These are phyloP conservation scores for Hypomontagnella monticulosa DNA, from an alignment of 495 filamentous ascomycete species.

Conservation along the genomic window DNA sequence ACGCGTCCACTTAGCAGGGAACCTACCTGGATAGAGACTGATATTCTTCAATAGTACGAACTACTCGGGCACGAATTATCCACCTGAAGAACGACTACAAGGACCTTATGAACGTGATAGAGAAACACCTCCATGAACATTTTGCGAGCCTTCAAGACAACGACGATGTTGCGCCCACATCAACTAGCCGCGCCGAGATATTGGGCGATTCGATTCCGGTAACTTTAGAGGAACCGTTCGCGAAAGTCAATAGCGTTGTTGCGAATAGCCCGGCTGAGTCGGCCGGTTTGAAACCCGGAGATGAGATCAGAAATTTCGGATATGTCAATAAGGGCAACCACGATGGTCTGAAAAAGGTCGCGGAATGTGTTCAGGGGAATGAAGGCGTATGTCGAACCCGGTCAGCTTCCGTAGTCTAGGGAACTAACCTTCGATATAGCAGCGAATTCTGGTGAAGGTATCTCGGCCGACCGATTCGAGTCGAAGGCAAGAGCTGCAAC, in stretches of 20 bases:
- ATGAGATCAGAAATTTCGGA: conserved; percentile 85
- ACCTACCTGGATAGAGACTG: conserved; percentile 7
- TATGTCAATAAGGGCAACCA: conserved; percentile 82
- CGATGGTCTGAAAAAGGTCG: conserved; percentile 83
- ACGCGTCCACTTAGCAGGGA: conserved; percentile 42
- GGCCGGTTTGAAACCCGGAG: conserved; percentile 86
- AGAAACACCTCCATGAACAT: conserved; percentile 83
- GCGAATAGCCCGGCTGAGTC: conserved; percentile 80
- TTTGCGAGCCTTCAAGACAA: conserved; percentile 63
- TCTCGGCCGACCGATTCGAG: conserved; percentile 59
- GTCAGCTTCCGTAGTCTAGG: neutral
- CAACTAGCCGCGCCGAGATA: conserved; percentile 38
- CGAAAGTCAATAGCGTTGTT: conserved; percentile 87
- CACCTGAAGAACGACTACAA: conserved; percentile 93
- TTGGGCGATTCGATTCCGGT: conserved; percentile 51
- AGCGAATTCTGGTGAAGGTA: conserved; percentile 75
- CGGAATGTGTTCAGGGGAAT: conserved; percentile 82
- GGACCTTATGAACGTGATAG: conserved; percentile 81
- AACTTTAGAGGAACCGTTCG: conserved; percentile 76
- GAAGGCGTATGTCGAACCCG: conserved; percentile 77
- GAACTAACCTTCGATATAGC: conserved; percentile 54
- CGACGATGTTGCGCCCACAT: conserved; percentile 33
- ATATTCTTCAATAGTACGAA: conserved; percentile 72
- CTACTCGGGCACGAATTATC: conserved; percentile 88
- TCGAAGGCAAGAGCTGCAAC: conserved; percentile 65